Conservation (phyloP, 75 land plant genomes). For the Larix kaempferi region DNA sequence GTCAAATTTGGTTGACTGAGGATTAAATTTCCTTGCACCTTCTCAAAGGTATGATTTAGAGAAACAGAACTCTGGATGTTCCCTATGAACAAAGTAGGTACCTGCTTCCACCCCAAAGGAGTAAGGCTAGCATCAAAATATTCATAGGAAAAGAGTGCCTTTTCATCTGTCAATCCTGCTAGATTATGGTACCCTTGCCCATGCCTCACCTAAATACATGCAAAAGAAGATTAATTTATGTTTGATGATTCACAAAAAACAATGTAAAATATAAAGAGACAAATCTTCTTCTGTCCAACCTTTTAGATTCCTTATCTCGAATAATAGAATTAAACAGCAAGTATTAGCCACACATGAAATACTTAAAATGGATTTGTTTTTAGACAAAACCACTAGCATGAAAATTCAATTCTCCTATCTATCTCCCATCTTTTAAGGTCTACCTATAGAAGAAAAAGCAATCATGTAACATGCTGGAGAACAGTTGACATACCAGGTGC, state of each 20-base stretch:
- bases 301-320: neutral
- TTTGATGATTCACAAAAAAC: neutral
- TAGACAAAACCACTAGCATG: neutral
- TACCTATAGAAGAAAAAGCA: neutral
- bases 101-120: conserved; percentile 86
- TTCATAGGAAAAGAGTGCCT: conserved; percentile 53
- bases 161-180: conserved; percentile 58
- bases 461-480: neutral
- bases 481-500: conserved; percentile 2
- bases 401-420: neutral
- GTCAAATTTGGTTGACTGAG: neutral
- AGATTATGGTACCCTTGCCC: conserved; percentile 96
- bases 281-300: conserved; percentile 3
- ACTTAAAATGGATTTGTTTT: neutral
- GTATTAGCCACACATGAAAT: neutral
- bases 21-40: neutral
- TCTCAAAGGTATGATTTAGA: neutral
- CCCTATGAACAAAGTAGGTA: conserved; percentile 5
- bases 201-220: conserved; percentile 67
- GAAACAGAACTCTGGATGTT: neutral
- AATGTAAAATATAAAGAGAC: neutral
- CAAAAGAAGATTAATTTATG: neutral
- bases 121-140: conserved; percentile 83
- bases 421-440: neutral
- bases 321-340: neutral